phyloP scores from a whole-genome alignment of 805 yeast genomes.

The Nakazawaea ambrosiae region DNA sequence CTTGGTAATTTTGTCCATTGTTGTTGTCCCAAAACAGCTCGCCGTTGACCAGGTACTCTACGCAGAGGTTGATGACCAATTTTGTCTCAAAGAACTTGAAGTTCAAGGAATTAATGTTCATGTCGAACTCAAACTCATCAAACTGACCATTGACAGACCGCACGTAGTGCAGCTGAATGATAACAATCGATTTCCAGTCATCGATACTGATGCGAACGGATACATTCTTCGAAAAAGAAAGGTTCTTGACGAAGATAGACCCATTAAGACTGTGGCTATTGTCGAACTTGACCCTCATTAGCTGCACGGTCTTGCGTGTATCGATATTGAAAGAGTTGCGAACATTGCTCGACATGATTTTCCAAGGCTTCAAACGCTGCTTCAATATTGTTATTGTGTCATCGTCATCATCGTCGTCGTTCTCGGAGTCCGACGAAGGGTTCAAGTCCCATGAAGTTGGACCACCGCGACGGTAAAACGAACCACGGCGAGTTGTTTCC shows the following conservation, averaged over 20 bases:
- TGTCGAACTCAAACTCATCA: constrained; percentile 42
- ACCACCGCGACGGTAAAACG: constrained; percentile 3
- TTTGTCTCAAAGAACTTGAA: constrained; percentile 18
- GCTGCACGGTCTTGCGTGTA: constrained; percentile 28
- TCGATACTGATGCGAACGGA: constrained; percentile 42
- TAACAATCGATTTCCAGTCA: constrained; percentile 41
- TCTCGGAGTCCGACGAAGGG: constrained; percentile 6
- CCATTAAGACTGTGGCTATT: constrained; percentile 36
- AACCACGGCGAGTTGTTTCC: constrained; percentile 4
- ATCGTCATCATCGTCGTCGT: constrained; percentile 17
- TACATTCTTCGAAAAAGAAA: constrained; percentile 31
- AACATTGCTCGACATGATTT: constrained; percentile 23
- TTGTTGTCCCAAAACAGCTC: constrained; percentile 34
- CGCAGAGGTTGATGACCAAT: constrained; percentile 31
- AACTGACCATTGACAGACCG: constrained; percentile 19
- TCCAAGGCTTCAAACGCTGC: constrained; percentile 18
- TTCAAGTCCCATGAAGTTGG: constrained; percentile 15
- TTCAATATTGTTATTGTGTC: neutral
- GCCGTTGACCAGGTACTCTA: constrained; percentile 28
- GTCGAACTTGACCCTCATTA: constrained; percentile 29
- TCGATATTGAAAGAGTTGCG: constrained; percentile 21
- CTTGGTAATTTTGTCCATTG: constrained; percentile 26
- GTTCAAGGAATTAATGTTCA: constrained; percentile 32
- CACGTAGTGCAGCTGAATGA: constrained; percentile 25
- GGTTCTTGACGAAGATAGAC: constrained; percentile 30